phyloP scores from a whole-genome alignment of 2,329 filamentous ascomycete genomes.

The Colletotrichum horii region DNA sequence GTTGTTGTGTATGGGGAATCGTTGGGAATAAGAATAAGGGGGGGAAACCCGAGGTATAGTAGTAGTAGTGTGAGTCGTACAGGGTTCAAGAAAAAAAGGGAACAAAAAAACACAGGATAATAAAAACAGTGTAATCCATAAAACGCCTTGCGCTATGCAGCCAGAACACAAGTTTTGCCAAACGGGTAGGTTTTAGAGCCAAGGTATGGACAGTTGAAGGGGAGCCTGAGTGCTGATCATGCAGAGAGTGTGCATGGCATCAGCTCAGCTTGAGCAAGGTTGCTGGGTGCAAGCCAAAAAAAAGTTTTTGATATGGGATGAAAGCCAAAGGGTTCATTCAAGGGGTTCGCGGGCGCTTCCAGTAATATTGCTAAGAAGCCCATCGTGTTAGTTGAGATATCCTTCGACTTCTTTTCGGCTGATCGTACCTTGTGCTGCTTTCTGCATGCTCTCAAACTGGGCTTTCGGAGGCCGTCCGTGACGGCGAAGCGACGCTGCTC shows the following conservation, averaged over 20 bases:
- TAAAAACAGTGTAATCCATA: background rate
- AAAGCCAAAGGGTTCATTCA: conserved; percentile 33
- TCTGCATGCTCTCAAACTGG: conserved; percentile 84
- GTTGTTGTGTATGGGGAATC: conserved; percentile 10
- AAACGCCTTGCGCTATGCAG: conserved; percentile 25
- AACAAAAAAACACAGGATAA: background rate
- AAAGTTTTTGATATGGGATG: background rate
- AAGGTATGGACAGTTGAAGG: conserved; percentile 16
- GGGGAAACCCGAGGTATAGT: conserved; percentile 14
- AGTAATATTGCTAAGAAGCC: conserved; percentile 67
- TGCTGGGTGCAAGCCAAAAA: background rate
- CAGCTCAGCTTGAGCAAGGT: conserved; percentile 5
- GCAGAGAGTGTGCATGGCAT: background rate
- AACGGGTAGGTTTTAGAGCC: conserved; percentile 2
- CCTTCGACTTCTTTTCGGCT: background rate
- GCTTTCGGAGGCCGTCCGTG: conserved; percentile 85
- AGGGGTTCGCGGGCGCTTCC: conserved; percentile 68
- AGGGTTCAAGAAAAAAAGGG: background rate
- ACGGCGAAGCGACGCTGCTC: conserved; percentile 80
- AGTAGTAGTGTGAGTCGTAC: conserved; percentile 12
- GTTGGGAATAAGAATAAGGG: conserved; percentile 9
- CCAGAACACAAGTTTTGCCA: conserved; percentile 11
- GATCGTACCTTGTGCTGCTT: conserved; percentile 93
- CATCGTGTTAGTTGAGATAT: conserved; percentile 22
- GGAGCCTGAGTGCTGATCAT: background rate